Conservation (phyloP, 2,329 filamentous ascomycete genomes). For the Didymella keratinophila region DNA sequence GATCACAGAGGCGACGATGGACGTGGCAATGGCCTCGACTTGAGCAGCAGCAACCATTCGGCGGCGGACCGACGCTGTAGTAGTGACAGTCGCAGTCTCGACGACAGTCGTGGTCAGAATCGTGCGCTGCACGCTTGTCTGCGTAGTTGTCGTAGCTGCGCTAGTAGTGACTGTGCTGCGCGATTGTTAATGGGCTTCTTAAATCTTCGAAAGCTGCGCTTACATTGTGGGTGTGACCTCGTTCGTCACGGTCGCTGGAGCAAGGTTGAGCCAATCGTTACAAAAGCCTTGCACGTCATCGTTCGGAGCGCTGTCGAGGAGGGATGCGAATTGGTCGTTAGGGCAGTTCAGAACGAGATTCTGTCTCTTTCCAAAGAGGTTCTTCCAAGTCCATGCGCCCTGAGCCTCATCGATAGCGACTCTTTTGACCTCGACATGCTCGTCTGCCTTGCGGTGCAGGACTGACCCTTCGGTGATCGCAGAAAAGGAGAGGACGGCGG, state of each 20-base stretch:
- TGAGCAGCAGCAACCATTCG: constrained; percentile 28
- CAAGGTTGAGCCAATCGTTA: constrained; percentile 40
- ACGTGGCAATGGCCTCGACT: constrained; percentile 30
- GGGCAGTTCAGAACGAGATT: constrained; percentile 26
- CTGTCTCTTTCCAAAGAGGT: constrained; percentile 29
- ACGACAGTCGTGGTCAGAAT: constrained; percentile 35
- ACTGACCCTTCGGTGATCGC: constrained; percentile 29
- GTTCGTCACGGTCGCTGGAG: constrained; percentile 30
- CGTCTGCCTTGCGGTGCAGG: constrained; percentile 24
- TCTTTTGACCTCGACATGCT: constrained; percentile 14
- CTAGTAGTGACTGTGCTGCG: constrained; percentile 33
- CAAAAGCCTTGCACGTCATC: constrained; percentile 35
- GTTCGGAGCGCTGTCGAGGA: constrained; percentile 25
- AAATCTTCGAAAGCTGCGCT: neutral
- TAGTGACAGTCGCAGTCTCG: constrained; percentile 31
- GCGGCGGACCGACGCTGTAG: constrained; percentile 20
- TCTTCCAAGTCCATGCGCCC: constrained; percentile 19
- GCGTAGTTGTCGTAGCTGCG: constrained; percentile 27
- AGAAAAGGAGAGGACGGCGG: constrained; percentile 43
- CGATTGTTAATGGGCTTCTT: neutral
- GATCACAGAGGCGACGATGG: constrained; percentile 35
- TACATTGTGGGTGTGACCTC: constrained; percentile 39
- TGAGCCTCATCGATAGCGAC: constrained; percentile 5
- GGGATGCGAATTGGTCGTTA: constrained; percentile 26
- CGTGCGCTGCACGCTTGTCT: constrained; percentile 26